Evolutionary conservation across 1,284 basidiomycete genomes (phyloP).

Genomic region (Papiliotrema fonsecae): DNA sequence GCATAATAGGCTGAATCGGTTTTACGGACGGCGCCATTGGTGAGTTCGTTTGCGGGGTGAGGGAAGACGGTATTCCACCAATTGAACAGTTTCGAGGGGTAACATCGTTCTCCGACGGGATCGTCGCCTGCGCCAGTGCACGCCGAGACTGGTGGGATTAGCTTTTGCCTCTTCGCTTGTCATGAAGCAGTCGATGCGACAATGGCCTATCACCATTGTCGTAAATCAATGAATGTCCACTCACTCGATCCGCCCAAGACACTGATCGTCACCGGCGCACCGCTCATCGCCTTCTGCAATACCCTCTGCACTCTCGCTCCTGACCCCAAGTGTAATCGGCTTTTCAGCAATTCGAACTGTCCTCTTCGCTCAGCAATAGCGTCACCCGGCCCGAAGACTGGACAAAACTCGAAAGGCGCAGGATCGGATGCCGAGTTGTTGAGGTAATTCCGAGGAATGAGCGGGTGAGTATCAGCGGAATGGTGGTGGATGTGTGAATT

Average conservation of each 20-base stretch:
- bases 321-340: constrained; percentile 71
- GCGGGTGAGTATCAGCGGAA: constrained; percentile 45
- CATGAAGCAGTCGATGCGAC: too few species aligned
- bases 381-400: constrained; percentile 75
- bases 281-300: constrained; percentile 75
- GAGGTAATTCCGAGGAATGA: constrained; percentile 48
- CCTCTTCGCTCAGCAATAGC: constrained; percentile 72
- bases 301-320: constrained; percentile 76
- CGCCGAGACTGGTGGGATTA: constrained; percentile 61
- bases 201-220: too few species aligned
- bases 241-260: constrained; percentile 81
- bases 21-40: constrained; percentile 87
- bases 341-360: constrained; percentile 66
- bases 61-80: constrained; percentile 96
- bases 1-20: constrained; percentile 89
- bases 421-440: constrained; percentile 53
- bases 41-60: constrained; percentile 87
- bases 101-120: constrained; percentile 75
- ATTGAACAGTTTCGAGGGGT: constrained; percentile 84
- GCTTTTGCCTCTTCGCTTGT: too few species aligned
- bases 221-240: constrained; percentile 38
- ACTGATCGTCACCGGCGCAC: constrained; percentile 83
- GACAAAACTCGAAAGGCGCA: constrained; percentile 85
- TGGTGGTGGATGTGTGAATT: constrained; percentile 3
- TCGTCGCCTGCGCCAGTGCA: constrained; percentile 92